Evolutionary conservation across 345 rosid species (phyloP).

Genomic region (Salix exigua): DNA sequence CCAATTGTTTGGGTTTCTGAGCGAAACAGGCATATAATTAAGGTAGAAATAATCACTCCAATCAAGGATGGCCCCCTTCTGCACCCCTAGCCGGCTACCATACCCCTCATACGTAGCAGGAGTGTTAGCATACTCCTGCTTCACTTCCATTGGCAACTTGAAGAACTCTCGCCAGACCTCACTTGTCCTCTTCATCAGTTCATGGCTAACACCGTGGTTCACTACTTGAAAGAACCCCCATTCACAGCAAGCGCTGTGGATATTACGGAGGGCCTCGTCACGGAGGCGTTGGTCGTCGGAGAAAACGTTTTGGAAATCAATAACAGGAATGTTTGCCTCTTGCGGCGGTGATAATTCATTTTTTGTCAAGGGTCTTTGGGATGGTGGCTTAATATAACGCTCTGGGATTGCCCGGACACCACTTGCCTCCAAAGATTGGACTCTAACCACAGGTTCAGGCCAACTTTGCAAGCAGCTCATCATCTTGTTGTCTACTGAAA

Average conservation of each 20-base stretch:
- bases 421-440: slow-evolving; percentile 26
- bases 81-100: slow-evolving; percentile 32
- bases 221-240: slow-evolving; percentile 37
- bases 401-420: slow-evolving; percentile 21
- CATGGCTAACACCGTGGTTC: slow-evolving; percentile 24
- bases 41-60: slow-evolving; percentile 38
- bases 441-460: slow-evolving; percentile 32
- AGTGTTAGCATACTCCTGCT: slow-evolving; percentile 23
- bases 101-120: slow-evolving; percentile 31
- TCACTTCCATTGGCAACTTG: slow-evolving; percentile 15
- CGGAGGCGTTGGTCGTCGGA: slow-evolving; percentile 10
- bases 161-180: slow-evolving; percentile 31
- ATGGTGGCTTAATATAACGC: slow-evolving; percentile 23
- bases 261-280: not conserved
- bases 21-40: slow-evolving; percentile 16
- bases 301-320: slow-evolving; percentile 17
- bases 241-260: slow-evolving; percentile 14
- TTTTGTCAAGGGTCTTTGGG: slow-evolving; percentile 2
- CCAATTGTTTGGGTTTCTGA: slow-evolving; percentile 18
- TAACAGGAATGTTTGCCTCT: slow-evolving; percentile 20
- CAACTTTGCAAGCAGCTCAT: slow-evolving; percentile 25
- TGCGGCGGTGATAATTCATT: not conserved
- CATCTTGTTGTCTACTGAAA: not conserved
- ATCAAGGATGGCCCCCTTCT: slow-evolving; percentile 26
- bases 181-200: slow-evolving; percentile 13